Evolutionary conservation across 2,329 filamentous ascomycete species (phyloP).

Genomic region (Rugonectria rugulosa): DNA sequence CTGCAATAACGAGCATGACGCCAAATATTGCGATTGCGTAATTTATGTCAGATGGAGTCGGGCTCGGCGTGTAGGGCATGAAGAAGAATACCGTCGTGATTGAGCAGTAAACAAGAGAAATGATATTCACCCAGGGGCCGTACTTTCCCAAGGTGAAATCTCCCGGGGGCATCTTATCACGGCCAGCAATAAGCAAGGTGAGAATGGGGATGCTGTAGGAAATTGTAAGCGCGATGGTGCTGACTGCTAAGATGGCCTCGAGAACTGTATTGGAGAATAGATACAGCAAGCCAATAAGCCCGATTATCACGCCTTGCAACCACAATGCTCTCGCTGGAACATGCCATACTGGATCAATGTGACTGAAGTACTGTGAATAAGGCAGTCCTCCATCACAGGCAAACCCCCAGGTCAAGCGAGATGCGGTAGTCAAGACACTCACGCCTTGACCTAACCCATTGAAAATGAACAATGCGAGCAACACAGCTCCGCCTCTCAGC

Average conservation of each 20-base stretch:
- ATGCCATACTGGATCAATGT: conserved; percentile 56
- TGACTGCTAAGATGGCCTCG: conserved; percentile 61
- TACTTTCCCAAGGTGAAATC: conserved; percentile 55
- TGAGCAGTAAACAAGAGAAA: conserved; percentile 58
- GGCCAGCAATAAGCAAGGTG: conserved; percentile 55
- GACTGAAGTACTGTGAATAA: conserved; percentile 54
- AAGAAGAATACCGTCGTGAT: conserved; percentile 64
- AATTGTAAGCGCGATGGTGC: conserved; percentile 63
- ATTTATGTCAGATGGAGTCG: conserved; percentile 58
- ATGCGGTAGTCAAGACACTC: conserved; percentile 59
- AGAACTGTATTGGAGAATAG: conserved; percentile 62
- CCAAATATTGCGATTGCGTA: conserved; percentile 64
- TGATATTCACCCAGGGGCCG: conserved; percentile 51
- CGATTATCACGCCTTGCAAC: conserved; percentile 55
- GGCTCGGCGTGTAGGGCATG: conserved; percentile 45
- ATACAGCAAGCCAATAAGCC: conserved; percentile 61
- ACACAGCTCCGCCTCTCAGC: conserved; percentile 49
- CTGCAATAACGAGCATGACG: conserved; percentile 57
- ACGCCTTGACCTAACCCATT: conserved; percentile 63
- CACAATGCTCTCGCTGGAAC: conserved; percentile 61
- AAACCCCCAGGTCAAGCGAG: conserved; percentile 62
- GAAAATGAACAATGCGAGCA: conserved; percentile 62
- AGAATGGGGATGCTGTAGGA: conserved; percentile 57
- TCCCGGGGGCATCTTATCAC: conserved; percentile 57
- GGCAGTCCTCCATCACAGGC: conserved; percentile 60